Evolutionary conservation across 148 eudicot species (phyloP), one percentile per base, ranked within the genome.

Genomic region (Linanthus parryae): DNA sequence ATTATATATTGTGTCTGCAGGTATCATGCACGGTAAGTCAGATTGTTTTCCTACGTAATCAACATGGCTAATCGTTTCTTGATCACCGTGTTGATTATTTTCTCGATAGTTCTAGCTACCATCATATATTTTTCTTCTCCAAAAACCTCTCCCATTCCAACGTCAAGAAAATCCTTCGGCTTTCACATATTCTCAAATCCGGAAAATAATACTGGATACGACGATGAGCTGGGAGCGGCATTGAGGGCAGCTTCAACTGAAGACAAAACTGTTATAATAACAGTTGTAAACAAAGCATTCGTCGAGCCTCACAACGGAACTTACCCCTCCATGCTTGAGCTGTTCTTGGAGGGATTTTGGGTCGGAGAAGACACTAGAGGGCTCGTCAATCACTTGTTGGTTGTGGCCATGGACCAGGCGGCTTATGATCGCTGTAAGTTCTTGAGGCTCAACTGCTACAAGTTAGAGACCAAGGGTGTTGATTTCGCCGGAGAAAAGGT

Each of bases 341-440:
- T 88, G 0, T 81, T 88, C 42, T 56, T 84, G 18, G 96, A 88
- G 43, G 75, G 94, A 14, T 79, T 88, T 38, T 84, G 94, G 94
- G 26, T 59, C 2, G 96, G 96, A 3, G 84, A 88, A 14, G 78
- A 50, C 12, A 88, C 94, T 1, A 62, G 74, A 39, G 47, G 42
- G 30, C 58, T 88, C 38, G 22, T 79, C 5, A 61, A 73, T 23
- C 79, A 84, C 36, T 46, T 88, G 20, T 45, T 88, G 44, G 19
- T 84, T n/a, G 96, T 84, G 1, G 82, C 96, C 0, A 63, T 79
- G 5, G 96, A 88, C 71, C 82, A 67, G 69, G 82, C 73, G 15
- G 80, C 96, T 1, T 84, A 76, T 30, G 72, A 82, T 1, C 69
- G 89, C 10, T 84, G 96, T 60, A 9, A 52, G 1, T 84, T 74